A percentile compares a stretch with the other conserved stretches of the same genome.
These are phyloP conservation scores for Babesia gibsoni DNA, from an alignment of 169 alveolate genomes.

Conservation along the genomic window DNA sequence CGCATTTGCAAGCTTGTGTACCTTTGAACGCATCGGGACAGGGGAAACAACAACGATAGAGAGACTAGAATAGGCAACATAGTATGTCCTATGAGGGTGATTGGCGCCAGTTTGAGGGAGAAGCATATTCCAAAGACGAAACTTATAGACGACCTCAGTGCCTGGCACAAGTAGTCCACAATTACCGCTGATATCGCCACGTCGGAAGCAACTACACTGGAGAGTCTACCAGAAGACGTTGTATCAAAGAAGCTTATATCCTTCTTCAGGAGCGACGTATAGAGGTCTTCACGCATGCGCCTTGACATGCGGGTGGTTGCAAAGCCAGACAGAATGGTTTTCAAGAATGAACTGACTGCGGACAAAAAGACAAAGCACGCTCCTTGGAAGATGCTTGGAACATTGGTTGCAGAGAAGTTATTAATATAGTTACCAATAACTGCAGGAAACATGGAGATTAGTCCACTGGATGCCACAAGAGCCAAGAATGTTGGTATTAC, in stretches of 20 bases:
- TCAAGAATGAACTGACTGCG: constrained; percentile 29
- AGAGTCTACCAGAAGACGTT: constrained; percentile 56
- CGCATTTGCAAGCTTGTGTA: constrained; percentile 6
- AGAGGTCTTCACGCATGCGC: constrained; percentile 56
- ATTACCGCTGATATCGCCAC: constrained; percentile 55
- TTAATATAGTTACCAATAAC: constrained; percentile 31
- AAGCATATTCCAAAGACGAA: constrained; percentile 31
- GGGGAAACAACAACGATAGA: constrained; percentile 12
- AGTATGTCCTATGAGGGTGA: constrained; percentile 20
- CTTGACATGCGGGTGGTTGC: constrained; percentile 55
- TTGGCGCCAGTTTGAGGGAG: constrained; percentile 34
- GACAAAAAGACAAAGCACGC: constrained; percentile 9
- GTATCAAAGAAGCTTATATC: constrained; percentile 60
- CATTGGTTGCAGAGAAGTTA: constrained; percentile 15
- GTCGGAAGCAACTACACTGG: constrained; percentile 59
- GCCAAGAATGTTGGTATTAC: constrained; percentile 45
- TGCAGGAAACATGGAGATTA: constrained; percentile 32
- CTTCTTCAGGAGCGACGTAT: constrained; percentile 52
- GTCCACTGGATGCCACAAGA: constrained; percentile 33
- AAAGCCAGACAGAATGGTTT: constrained; percentile 19
- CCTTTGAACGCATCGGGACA: constrained; percentile 19
- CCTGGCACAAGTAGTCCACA: constrained; percentile 33
- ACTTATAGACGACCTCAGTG: constrained; percentile 20
- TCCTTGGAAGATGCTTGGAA: constrained; percentile 10
- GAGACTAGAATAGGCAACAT: constrained; percentile 24